A percentile compares a stretch with the other conserved stretches of the same genome.
These are phyloP conservation scores for Microcyclospora pomicola DNA, from an alignment of 2,329 filamentous ascomycete genomes.

Conservation along the genomic window DNA sequence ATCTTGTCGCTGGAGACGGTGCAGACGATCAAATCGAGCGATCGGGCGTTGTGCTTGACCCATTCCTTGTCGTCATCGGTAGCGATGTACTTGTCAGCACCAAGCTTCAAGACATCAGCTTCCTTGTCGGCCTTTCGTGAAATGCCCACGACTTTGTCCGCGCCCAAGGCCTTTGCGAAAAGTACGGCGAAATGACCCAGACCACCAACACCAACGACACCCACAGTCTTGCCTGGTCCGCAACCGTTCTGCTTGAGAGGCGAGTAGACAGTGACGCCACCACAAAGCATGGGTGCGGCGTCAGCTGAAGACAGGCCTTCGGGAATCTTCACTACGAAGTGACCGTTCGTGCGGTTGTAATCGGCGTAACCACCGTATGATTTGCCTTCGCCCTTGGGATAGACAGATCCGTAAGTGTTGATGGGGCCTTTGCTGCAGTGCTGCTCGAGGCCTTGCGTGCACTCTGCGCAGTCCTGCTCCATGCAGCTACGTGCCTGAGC, in stretches of 20 bases:
- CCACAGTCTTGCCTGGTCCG: conserved; percentile 67
- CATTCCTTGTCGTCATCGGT: conserved; percentile 42
- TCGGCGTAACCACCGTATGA: conserved; percentile 53
- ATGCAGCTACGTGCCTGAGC: conserved; percentile 23
- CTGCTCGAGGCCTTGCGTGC: background rate
- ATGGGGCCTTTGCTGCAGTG: conserved; percentile 12
- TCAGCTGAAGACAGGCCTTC: conserved; percentile 47
- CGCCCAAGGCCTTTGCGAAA: conserved; percentile 40
- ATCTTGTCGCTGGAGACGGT: conserved; percentile 36
- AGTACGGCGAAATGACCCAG: conserved; percentile 38
- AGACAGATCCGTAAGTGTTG: conserved; percentile 37
- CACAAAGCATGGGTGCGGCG: conserved; percentile 41
- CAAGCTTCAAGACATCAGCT: conserved; percentile 45
- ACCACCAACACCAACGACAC: conserved; percentile 52
- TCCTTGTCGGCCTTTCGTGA: conserved; percentile 47
- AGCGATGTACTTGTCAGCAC: conserved; percentile 46
- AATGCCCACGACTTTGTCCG: conserved; percentile 44
- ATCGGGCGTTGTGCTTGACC: conserved; percentile 41
- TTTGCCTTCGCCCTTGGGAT: conserved; percentile 43
- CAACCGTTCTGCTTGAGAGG: conserved; percentile 63
- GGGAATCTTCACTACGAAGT: conserved; percentile 66
- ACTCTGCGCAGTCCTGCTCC: background rate
- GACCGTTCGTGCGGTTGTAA: conserved; percentile 61
- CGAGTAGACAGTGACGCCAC: conserved; percentile 60
- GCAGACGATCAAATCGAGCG: conserved; percentile 66